phyloP scores from a whole-genome alignment of 257 asterid genomes.

The Thymus mandschuricus region DNA sequence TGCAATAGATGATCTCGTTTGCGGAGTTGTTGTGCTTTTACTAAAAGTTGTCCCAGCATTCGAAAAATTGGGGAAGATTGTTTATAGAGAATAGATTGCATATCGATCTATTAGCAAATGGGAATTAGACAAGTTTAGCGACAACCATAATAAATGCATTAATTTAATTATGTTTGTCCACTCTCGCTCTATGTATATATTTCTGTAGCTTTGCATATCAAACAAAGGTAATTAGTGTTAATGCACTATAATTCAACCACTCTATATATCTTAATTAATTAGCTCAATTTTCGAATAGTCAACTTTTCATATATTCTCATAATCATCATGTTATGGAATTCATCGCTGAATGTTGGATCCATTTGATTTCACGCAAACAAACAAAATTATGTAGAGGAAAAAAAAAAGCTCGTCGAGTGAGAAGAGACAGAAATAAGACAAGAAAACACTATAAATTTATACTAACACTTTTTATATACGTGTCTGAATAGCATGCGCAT shows the following conservation, averaged over 20 bases:
- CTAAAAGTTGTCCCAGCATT: not conserved
- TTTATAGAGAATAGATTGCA: not conserved
- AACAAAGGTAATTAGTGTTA: too few species aligned
- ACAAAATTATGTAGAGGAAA: not conserved
- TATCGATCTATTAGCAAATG: not conserved
- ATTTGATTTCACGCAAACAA: not conserved
- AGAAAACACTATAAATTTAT: not conserved
- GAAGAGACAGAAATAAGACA: constrained; percentile 6
- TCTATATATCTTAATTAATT: not conserved
- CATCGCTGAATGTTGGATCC: not conserved
- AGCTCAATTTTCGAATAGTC: not conserved
- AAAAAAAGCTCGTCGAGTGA: not conserved
- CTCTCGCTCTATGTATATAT: too few species aligned
- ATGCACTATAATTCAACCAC: not conserved
- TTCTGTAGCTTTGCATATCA: too few species aligned
- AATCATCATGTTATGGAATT: not conserved
- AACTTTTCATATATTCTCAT: not conserved
- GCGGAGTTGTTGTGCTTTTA: not conserved
- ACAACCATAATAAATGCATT: not conserved
- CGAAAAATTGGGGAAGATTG: not conserved
- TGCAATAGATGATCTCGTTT: too few species aligned
- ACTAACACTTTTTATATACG: not conserved
- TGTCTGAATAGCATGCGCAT: not conserved
- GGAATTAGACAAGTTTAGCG: not conserved
- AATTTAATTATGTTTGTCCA: not conserved